These are phyloP conservation scores for Anethum foeniculum DNA, from an alignment of 140 eudicot species.

Conservation along the genomic window DNA sequence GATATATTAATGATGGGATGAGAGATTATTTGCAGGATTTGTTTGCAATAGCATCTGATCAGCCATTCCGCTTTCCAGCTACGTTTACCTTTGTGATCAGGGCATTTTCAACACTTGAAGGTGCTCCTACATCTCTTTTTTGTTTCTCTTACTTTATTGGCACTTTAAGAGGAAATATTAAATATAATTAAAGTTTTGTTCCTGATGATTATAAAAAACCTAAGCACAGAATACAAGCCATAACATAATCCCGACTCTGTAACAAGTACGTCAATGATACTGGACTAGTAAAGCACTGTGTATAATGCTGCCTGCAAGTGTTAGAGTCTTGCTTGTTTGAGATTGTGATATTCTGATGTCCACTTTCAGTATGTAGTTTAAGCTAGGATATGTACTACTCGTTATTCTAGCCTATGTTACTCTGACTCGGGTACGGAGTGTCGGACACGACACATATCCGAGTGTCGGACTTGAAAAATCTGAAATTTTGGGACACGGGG, in stretches of 20 bases:
- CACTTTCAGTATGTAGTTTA: not conserved
- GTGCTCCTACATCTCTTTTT: conserved; percentile 34
- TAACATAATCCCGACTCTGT: not conserved
- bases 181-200: not conserved
- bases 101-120: conserved; percentile 98
- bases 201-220: not conserved
- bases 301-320: not conserved
- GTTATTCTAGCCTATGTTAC: too few species aligned
- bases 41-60: conserved; percentile 92
- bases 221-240: not conserved
- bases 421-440: too few species aligned
- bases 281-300: not conserved
- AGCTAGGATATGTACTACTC: too few species aligned
- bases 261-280: not conserved
- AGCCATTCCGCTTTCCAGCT: conserved; percentile 92
- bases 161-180: not conserved
- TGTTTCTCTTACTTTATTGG: not conserved
- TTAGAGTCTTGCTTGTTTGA: not conserved
- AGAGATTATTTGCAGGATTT: conserved; percentile 63
- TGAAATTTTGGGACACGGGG: too few species aligned
- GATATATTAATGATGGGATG: conserved; percentile 4
- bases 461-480: too few species aligned
- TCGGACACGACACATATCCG: too few species aligned
- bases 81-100: conserved; percentile 86
- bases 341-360: not conserved